phyloP scores from a whole-genome alignment of 768 basidiomycete species.

The Suillus americanus region DNA sequence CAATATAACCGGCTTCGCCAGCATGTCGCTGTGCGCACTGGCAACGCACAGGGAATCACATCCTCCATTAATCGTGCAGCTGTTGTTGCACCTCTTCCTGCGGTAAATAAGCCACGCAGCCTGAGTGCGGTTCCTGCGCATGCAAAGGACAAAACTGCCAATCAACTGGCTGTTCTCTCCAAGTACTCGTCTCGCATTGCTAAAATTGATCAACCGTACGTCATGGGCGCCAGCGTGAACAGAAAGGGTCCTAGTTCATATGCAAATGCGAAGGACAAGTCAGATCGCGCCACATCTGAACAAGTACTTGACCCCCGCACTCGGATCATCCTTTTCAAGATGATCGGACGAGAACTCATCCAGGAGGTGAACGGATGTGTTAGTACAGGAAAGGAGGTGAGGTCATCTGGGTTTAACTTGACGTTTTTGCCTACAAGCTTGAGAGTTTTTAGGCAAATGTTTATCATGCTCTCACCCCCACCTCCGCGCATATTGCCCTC shows the following conservation, averaged over 20 bases:
- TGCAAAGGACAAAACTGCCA: conserved; percentile 60
- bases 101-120: conserved; percentile 62
- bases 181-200: conserved; percentile 77
- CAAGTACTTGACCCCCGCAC: conserved; percentile 98
- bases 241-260: conserved; percentile 88
- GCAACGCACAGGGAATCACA: conserved; percentile 58
- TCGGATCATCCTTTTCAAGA: conserved; percentile 89
- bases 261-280: conserved; percentile 92
- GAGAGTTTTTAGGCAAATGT: conserved; percentile 71
- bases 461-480: conserved; percentile 77
- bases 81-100: conserved; percentile 64
- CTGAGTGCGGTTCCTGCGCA: conserved; percentile 22
- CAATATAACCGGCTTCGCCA: conserved; percentile 95
- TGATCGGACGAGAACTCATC: conserved; percentile 88
- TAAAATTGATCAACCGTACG: conserved; percentile 74
- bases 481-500: conserved; percentile 70
- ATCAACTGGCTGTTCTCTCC: conserved; percentile 72
- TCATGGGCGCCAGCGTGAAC: conserved; percentile 73
- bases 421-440: conserved; percentile 30
- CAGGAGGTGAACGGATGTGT: conserved; percentile 94
- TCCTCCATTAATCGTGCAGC: conserved; percentile 51
- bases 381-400: conserved; percentile 95
- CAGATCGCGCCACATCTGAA: conserved; percentile 94
- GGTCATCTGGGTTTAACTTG: conserved; percentile 18
- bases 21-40: conserved; percentile 81